Evolutionary conservation across 768 basidiomycete genomes (phyloP).

Genomic region (Russula sp.): DNA sequence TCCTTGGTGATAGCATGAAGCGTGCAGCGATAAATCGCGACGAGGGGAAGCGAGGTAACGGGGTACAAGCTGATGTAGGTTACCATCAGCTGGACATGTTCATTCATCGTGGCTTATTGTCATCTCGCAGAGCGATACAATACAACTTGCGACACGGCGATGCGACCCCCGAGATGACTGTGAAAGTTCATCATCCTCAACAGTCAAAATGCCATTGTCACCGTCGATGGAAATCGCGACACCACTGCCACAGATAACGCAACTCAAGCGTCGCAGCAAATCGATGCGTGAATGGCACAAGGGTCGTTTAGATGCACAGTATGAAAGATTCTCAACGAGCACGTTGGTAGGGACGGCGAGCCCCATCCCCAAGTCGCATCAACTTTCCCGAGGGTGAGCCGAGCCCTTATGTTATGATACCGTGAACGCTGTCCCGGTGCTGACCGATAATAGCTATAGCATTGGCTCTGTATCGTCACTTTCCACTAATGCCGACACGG

Average conservation of each 20-base stretch:
- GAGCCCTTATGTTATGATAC: constrained; percentile 16
- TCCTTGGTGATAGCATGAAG: constrained; percentile 44
- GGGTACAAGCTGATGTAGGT: constrained; percentile 65
- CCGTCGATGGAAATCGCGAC: constrained; percentile 33
- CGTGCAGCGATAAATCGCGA: constrained; percentile 33
- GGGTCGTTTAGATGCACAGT: constrained; percentile 48
- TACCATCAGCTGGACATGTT: constrained; percentile 6
- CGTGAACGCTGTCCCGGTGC: background rate
- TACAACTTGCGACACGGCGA: constrained; percentile 37
- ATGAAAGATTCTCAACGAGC: constrained; percentile 61
- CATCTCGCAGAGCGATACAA: constrained; percentile 48
- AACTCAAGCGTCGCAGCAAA: background rate
- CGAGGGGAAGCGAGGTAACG: constrained; percentile 49
- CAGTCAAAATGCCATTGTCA: constrained; percentile 34
- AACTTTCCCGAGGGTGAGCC: constrained; percentile 61
- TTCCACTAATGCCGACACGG: constrained; percentile 38
- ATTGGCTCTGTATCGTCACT: constrained; percentile 44
- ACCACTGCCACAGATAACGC: constrained; percentile 24
- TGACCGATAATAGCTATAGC: constrained; percentile 35
- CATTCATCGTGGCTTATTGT: background rate
- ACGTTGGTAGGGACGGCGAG: constrained; percentile 57
- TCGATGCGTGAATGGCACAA: constrained; percentile 40
- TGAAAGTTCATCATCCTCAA: constrained; percentile 42
- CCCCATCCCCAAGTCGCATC: constrained; percentile 75
- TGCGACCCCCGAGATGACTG: constrained; percentile 61